These are phyloP conservation scores for Blastomyces emzantsi DNA, from an alignment of 2,329 filamentous ascomycete species.

Conservation along the genomic window DNA sequence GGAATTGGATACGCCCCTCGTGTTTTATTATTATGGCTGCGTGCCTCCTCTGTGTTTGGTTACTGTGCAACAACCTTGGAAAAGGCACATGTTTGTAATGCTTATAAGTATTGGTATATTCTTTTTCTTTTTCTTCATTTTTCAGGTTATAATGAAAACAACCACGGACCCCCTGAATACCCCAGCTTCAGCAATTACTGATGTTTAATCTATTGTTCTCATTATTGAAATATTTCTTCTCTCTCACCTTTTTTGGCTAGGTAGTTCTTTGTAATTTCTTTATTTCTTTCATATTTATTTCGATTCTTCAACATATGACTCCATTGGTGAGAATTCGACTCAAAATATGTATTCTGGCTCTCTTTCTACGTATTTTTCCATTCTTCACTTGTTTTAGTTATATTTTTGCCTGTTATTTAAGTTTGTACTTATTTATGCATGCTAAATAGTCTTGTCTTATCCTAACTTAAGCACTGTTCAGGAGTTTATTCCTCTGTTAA, in stretches of 20 bases:
- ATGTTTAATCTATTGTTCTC: neutral
- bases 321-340: neutral
- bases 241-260: neutral
- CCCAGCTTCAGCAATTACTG: neutral
- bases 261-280: neutral
- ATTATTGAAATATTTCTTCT: neutral
- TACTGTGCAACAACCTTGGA: neutral
- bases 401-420: neutral
- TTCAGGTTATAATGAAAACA: neutral
- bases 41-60: neutral
- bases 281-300: neutral
- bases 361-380: neutral
- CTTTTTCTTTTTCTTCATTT: neutral
- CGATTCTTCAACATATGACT: neutral
- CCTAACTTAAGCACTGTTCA: no score
- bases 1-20: neutral
- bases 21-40: neutral
- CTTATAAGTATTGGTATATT: neutral
- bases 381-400: neutral
- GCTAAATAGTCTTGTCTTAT: neutral
- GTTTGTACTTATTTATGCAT: neutral
- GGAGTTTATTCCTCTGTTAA: no score
- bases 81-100: neutral
- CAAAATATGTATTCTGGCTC: neutral
- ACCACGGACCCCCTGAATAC: neutral